Conservation (phyloP, 169 alveolate species). For the Plasmodium inui region DNA sequence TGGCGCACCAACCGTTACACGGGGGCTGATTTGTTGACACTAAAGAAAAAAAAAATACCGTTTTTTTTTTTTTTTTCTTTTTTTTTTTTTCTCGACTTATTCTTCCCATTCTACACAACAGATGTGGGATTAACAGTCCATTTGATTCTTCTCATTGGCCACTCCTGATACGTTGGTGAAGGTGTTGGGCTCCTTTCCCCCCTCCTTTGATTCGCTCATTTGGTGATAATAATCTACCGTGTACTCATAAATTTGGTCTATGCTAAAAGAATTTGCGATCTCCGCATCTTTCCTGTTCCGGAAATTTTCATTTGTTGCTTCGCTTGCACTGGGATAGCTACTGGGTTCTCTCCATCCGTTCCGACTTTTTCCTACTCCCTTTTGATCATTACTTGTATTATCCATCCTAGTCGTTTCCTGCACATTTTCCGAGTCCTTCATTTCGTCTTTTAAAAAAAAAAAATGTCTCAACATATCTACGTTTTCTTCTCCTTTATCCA, state of each 20-base stretch:
- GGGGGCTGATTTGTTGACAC: not conserved
- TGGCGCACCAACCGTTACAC: not conserved
- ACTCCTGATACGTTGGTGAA: not conserved
- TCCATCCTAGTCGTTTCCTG: not conserved
- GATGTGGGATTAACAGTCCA: not conserved
- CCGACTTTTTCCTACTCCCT: not conserved
- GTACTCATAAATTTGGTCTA: slow-evolving; percentile 39
- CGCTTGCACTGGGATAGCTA: not conserved
- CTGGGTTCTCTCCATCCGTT: not conserved
- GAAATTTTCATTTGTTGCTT: not conserved
- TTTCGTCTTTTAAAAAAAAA: slow-evolving; percentile 18
- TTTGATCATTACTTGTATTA: not conserved
- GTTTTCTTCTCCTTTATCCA: not conserved
- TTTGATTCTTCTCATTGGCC: not conserved
- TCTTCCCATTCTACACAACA: slow-evolving; percentile 6
- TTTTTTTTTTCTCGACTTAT: slow-evolving; percentile 1
- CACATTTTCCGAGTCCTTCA: not conserved
- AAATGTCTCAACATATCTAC: not conserved
- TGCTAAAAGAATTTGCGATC: slow-evolving; percentile 9
- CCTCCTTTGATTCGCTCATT: not conserved
- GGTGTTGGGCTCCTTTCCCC: not conserved
- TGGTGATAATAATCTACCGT: slow-evolving; percentile 33
- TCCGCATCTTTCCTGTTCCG: not conserved
- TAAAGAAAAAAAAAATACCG: not conserved
- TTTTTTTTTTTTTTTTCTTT: not conserved